phyloP scores from a whole-genome alignment of 805 yeast genomes.

The Brettanomyces anomalus region DNA sequence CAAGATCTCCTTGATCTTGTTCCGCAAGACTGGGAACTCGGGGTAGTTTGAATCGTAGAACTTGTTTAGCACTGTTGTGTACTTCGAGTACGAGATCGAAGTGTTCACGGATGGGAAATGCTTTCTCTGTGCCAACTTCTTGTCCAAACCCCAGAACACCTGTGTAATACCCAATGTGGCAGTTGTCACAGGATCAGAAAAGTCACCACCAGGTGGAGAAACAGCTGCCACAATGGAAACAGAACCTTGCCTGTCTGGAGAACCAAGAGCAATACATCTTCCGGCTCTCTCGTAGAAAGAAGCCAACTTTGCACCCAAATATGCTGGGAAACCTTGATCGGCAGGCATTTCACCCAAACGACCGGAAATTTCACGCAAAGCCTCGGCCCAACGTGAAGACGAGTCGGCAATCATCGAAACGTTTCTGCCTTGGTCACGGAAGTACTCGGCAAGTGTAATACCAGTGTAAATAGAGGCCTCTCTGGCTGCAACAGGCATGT shows the following conservation, averaged over 20 bases:
- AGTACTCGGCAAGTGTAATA: constrained; percentile 96
- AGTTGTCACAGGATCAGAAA: constrained; percentile 99
- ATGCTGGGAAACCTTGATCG: constrained; percentile 99
- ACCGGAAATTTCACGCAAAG: constrained; percentile 98
- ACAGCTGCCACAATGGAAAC: constrained; percentile 99
- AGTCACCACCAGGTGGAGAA: constrained; percentile 99
- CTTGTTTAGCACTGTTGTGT: constrained; percentile 77
- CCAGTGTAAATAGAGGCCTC: constrained; percentile 99
- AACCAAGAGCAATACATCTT: constrained; percentile 88
- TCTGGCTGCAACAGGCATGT: constrained; percentile 99
- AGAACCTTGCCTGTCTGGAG: constrained; percentile 93
- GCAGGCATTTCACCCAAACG: constrained; percentile 99
- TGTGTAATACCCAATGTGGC: constrained; percentile 99
- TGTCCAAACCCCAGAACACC: constrained; percentile 99
- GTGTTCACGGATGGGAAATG: constrained; percentile 99
- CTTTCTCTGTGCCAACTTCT: constrained; percentile 98
- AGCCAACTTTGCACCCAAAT: constrained; percentile 96
- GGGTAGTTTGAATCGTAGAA: constrained; percentile 83
- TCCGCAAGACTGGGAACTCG: constrained; percentile 85
- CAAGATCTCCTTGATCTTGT: constrained; percentile 86
- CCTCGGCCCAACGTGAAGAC: constrained; percentile 99
- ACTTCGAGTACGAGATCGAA: constrained; percentile 92
- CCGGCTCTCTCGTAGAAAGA: constrained; percentile 99
- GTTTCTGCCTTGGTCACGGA: constrained; percentile 99
- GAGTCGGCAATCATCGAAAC: constrained; percentile 99